phyloP scores from a whole-genome alignment of 1,284 basidiomycete species.

The Ustilago loliicola region DNA sequence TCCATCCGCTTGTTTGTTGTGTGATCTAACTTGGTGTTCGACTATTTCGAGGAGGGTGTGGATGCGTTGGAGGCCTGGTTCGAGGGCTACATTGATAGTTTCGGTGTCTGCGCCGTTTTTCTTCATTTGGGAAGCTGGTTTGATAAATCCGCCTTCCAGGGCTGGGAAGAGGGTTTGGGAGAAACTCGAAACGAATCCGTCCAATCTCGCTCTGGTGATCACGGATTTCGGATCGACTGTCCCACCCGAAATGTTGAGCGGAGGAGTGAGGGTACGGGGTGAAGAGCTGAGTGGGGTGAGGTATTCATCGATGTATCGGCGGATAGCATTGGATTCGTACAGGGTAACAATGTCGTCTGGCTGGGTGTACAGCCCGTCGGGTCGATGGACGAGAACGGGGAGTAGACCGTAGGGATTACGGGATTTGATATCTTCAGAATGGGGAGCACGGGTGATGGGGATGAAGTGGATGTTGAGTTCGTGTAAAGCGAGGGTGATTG shows the following conservation, averaged over 20 bases:
- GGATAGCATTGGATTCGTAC: constrained; percentile 42
- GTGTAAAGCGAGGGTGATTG: constrained; percentile 31
- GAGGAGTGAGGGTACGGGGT: constrained; percentile 25
- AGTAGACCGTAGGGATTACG: constrained; percentile 41
- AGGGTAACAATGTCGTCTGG: constrained; percentile 29
- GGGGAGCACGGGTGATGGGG: constrained; percentile 18
- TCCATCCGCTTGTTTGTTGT: neutral
- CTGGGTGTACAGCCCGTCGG: constrained; percentile 39
- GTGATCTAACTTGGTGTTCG: constrained; percentile 18
- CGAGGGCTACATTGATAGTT: constrained; percentile 41
- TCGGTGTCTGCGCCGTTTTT: constrained; percentile 40
- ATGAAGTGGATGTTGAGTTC: constrained; percentile 48
- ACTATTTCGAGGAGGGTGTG: constrained; percentile 37
- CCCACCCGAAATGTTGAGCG: neutral
- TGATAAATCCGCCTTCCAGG: constrained; percentile 39
- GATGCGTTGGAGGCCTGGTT: constrained; percentile 13
- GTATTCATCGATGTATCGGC: constrained; percentile 47
- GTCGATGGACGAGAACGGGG: constrained; percentile 44
- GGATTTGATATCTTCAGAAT: constrained; percentile 32
- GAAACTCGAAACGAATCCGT: constrained; percentile 30
- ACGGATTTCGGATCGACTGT: constrained; percentile 9
- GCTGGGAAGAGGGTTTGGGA: constrained; percentile 40
- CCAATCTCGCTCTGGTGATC: constrained; percentile 13
- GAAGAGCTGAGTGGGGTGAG: constrained; percentile 19
- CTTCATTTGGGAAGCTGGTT: constrained; percentile 31